Conservation (phyloP, 2,329 filamentous ascomycete species). For the Phialocephala sp. region DNA sequence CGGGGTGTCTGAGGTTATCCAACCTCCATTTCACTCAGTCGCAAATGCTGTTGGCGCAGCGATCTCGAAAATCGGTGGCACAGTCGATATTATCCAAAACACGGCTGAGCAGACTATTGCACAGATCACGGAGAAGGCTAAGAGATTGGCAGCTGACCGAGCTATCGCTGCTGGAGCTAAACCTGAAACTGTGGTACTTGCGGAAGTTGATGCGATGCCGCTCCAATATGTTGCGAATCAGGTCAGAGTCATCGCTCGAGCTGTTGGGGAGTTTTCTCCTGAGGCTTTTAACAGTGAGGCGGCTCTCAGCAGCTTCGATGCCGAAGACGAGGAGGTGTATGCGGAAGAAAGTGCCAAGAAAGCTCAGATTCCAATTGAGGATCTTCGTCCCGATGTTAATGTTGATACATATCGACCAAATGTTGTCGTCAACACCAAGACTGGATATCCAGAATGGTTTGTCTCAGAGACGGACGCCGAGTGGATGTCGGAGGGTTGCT, state of each 20-base stretch:
- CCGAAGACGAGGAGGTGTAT: slow-evolving; percentile 25
- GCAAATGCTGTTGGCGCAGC: slow-evolving; percentile 66
- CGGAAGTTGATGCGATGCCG: slow-evolving; percentile 32
- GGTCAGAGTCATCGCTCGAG: slow-evolving; percentile 62
- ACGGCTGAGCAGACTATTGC: slow-evolving; percentile 26
- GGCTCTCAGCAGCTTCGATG: slow-evolving; percentile 28
- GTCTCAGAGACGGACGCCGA: slow-evolving; percentile 60
- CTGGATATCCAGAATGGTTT: slow-evolving; percentile 53
- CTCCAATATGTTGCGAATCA: slow-evolving; percentile 38
- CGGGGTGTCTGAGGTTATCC: slow-evolving; percentile 55
- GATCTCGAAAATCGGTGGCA: slow-evolving; percentile 41
- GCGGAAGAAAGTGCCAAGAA: slow-evolving; percentile 24
- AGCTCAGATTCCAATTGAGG: slow-evolving; percentile 17
- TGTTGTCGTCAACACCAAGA: slow-evolving; percentile 44
- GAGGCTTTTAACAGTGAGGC: slow-evolving; percentile 46
- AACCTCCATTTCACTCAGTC: slow-evolving; percentile 56
- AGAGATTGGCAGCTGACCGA: slow-evolving; percentile 28
- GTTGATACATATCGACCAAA: slow-evolving; percentile 53
- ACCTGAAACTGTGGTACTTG: slow-evolving; percentile 27
- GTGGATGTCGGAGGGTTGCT: slow-evolving; percentile 62
- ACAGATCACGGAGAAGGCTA: slow-evolving; percentile 28
- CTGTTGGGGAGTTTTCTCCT: slow-evolving; percentile 59
- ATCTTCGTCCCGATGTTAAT: slow-evolving; percentile 41
- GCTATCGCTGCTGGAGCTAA: slow-evolving; percentile 31
- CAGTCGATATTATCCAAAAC: slow-evolving; percentile 35